These are phyloP conservation scores for Geotrichum siamense DNA, from an alignment of 1,139 yeast species.

Conservation along the genomic window DNA sequence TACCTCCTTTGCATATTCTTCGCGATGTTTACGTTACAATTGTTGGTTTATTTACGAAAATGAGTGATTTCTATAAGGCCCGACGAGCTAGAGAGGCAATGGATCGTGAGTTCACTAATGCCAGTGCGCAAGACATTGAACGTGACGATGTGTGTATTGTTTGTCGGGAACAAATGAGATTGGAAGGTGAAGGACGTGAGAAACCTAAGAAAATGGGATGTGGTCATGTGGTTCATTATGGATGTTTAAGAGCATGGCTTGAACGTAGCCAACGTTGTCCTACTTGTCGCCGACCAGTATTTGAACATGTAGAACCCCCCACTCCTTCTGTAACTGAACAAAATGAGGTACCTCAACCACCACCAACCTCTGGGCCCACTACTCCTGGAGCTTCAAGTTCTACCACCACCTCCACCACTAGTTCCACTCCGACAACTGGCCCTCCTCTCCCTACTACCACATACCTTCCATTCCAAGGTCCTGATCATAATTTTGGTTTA, in stretches of 20 bases:
- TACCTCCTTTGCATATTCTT: slow-evolving; percentile 56
- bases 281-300: slow-evolving; percentile 73
- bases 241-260: slow-evolving; percentile 89
- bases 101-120: slow-evolving; percentile 49
- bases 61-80: slow-evolving; percentile 48
- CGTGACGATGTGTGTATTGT: slow-evolving; percentile 66
- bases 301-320: slow-evolving; percentile 14
- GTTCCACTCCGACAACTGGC: too few relatives aligned
- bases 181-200: slow-evolving; percentile 38
- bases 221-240: slow-evolving; percentile 82
- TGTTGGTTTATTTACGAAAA: slow-evolving; percentile 44
- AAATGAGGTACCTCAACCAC: neutral
- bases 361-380: neutral
- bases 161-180: slow-evolving; percentile 75
- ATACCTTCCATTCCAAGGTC: too few relatives aligned
- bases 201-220: slow-evolving; percentile 73
- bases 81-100: slow-evolving; percentile 58
- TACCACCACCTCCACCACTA: neutral
- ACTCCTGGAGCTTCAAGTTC: neutral
- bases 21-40: slow-evolving; percentile 59
- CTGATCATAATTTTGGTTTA: too few relatives aligned
- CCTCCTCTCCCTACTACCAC: too few relatives aligned
- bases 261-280: slow-evolving; percentile 91
- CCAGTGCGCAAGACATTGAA: slow-evolving; percentile 58
- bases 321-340: neutral